A percentile compares a stretch with the other conserved stretches of the same genome.
These are phyloP conservation scores for Climacium dendroides DNA, from an alignment of 225 moss, liverwort and hornwort genomes.

Conservation along the genomic window DNA sequence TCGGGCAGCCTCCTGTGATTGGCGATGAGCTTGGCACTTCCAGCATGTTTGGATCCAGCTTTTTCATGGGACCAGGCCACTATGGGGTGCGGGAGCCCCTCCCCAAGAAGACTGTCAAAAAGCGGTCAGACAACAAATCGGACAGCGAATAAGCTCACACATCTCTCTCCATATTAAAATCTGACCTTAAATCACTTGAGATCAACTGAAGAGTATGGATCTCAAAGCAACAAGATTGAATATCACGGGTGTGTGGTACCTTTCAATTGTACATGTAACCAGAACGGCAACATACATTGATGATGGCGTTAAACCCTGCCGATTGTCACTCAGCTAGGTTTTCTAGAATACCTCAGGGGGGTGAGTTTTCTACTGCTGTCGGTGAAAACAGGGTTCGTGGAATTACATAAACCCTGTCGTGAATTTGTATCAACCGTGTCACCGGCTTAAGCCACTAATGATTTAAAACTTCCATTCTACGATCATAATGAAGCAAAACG, in stretches of 20 bases:
- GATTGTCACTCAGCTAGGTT: background rate
- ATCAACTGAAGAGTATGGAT: background rate
- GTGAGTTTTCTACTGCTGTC: background rate
- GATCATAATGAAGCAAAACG: background rate
- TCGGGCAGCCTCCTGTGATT: constrained; percentile 14
- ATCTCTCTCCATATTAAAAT: background rate
- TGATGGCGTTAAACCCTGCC: background rate
- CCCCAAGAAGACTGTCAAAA: background rate
- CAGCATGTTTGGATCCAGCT: constrained; percentile 34
- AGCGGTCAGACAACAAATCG: background rate
- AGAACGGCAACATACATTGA: background rate
- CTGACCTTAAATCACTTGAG: too few relatives aligned
- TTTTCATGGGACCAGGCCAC: constrained; percentile 29
- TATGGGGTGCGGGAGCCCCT: constrained; percentile 15
- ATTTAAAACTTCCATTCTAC: background rate
- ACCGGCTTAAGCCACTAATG: background rate
- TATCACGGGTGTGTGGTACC: background rate
- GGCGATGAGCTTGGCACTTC: constrained; percentile 23
- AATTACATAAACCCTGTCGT: background rate
- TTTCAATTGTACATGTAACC: background rate
- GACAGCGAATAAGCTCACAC: background rate
- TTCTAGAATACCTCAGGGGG: background rate
- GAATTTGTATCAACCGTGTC: background rate
- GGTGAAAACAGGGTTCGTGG: background rate
- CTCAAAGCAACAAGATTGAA: background rate